Percentiles rank a stretch among this genome's conserved stretches.
Conservation (phyloP, 192 early-diverging fungal genomes). For the Podila clonocystis region DNA sequence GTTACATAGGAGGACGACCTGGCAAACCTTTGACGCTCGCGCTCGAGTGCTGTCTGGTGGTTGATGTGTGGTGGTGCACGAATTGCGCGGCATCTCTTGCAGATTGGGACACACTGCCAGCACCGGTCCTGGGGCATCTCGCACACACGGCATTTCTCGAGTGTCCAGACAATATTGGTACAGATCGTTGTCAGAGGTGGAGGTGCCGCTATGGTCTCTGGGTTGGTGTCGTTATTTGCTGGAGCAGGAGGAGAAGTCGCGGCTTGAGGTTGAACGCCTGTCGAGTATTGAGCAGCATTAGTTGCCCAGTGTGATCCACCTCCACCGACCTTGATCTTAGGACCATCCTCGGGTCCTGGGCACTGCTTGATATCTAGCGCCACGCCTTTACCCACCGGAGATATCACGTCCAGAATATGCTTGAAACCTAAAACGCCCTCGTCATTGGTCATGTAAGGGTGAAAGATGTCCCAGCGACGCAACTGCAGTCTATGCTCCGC, state of each 20-base stretch:
- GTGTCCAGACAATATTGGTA: conserved; percentile 41
- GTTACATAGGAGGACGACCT: background rate
- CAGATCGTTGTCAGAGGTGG: conserved; percentile 14
- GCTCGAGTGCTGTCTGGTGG: conserved; percentile 30
- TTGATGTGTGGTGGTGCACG: conserved; percentile 53
- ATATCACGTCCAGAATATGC: conserved; percentile 30
- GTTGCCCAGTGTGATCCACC: conserved; percentile 37
- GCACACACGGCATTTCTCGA: conserved; percentile 50
- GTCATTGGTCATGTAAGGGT: conserved; percentile 58
- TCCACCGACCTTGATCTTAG: background rate
- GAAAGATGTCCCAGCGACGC: conserved; percentile 49
- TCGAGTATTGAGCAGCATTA: background rate
- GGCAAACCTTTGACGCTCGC: conserved; percentile 8
- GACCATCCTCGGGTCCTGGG: background rate
- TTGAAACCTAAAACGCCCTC: conserved; percentile 47
- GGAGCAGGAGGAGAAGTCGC: background rate
- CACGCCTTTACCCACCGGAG: conserved; percentile 23
- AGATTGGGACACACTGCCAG: conserved; percentile 45
- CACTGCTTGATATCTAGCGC: conserved; percentile 27
- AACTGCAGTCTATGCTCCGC: conserved; percentile 35
- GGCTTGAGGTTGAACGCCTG: background rate
- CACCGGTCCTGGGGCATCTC: conserved; percentile 40
- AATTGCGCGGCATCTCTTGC: conserved; percentile 21
- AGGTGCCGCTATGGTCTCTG: background rate
- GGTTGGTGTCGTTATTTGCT: background rate